Evolutionary conservation across 192 early-diverging fungal species (phyloP).

Genomic region (Coemansia sp.): DNA sequence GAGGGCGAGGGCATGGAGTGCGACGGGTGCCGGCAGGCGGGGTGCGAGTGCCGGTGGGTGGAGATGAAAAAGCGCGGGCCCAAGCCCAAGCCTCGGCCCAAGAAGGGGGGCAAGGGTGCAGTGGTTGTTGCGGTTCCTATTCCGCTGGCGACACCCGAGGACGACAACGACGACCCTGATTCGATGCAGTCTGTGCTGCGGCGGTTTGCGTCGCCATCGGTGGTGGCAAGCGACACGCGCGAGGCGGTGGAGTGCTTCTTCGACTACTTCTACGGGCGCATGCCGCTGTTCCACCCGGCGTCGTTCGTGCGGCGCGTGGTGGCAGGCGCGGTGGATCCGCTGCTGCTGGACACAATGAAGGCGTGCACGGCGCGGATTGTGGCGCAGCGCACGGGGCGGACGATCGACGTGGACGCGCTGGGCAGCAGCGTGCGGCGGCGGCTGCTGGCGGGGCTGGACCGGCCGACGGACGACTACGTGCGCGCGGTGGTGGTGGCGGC

Average conservation of each 20-base stretch:
- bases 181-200: constrained; percentile 38
- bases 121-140: not conserved
- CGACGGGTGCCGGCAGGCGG: constrained; percentile 48
- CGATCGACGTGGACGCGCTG: constrained; percentile 27
- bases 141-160: not conserved
- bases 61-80: constrained; percentile 55
- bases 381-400: constrained; percentile 24
- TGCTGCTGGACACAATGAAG: constrained; percentile 46
- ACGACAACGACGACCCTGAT: not conserved
- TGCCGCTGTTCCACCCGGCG: constrained; percentile 50
- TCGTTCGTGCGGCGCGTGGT: constrained; percentile 44
- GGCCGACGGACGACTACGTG: constrained; percentile 44
- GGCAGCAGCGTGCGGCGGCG: constrained; percentile 27
- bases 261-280: constrained; percentile 47
- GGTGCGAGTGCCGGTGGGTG: constrained; percentile 50
- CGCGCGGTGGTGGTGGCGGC: constrained; percentile 45
- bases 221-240: constrained; percentile 31
- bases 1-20: constrained; percentile 43
- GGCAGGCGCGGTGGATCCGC: constrained; percentile 27
- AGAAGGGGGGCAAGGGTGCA: not conserved
- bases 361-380: constrained; percentile 35
- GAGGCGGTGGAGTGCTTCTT: constrained; percentile 41
- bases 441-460: constrained; percentile 39
- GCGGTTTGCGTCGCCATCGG: constrained; percentile 22
- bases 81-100: constrained; percentile 19